Conservation (phyloP, 176 grass and related monocot species). For the Aegilops bicornis region DNA sequence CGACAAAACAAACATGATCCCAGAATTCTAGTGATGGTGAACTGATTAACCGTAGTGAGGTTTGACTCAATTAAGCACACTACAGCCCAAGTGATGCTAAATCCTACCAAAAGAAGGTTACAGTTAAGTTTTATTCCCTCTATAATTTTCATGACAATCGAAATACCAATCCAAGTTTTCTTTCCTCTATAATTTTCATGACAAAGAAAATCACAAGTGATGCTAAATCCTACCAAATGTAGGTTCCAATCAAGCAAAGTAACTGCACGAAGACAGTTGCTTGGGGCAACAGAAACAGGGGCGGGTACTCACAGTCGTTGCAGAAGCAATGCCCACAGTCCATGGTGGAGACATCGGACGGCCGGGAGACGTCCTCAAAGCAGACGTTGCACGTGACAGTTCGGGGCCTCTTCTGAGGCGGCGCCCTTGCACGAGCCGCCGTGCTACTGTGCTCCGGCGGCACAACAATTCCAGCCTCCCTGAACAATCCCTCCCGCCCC, state of each 20-base stretch:
- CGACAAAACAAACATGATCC: neutral
- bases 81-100: neutral
- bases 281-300: too few relatives aligned
- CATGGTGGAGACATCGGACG: neutral
- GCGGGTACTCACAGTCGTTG: neutral
- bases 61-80: too few relatives aligned
- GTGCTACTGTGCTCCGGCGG: neutral
- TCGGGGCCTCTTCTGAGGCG: neutral
- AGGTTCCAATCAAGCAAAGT: neutral
- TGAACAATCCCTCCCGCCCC: neutral
- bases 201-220: neutral
- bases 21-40: neutral
- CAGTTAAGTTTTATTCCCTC: too few relatives aligned
- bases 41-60: neutral
- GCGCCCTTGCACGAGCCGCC: neutral
- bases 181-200: neutral
- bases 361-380: neutral
- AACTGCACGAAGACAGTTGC: neutral
- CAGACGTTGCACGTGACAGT: neutral
- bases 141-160: too few relatives aligned
- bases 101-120: neutral
- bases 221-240: neutral
- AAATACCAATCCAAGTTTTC: neutral
- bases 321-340: constrained; percentile 17
- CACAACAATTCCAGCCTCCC: neutral